Evolutionary conservation across 192 early-diverging fungal genomes (phyloP).

Genomic region (Pilaira anomala): DNA sequence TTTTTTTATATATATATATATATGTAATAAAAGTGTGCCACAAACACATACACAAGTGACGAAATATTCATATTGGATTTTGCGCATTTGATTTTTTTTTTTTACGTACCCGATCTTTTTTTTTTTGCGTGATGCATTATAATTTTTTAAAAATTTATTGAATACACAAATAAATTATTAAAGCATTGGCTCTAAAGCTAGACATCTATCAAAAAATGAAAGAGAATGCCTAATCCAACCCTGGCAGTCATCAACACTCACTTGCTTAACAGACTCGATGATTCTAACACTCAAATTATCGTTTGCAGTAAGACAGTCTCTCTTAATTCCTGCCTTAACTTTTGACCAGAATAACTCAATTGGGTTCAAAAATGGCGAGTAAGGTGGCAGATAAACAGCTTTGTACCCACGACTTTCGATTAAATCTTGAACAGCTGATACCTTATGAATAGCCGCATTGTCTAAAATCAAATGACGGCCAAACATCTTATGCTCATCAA

Average conservation of each 20-base stretch:
- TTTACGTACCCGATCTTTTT: no score
- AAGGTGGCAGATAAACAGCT: neutral
- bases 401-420: constrained; percentile 1
- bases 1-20: no score
- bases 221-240: neutral
- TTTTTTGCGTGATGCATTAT: no score
- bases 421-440: neutral
- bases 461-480: constrained; percentile 21
- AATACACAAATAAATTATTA: neutral
- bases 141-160: neutral
- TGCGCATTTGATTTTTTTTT: no score
- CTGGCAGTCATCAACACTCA: neutral
- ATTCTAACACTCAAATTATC: constrained; percentile 13
- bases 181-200: neutral
- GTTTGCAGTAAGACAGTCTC: constrained; percentile 5
- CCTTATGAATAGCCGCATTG: constrained; percentile 17
- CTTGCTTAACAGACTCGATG: neutral
- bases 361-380: neutral
- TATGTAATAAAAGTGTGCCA: no score
- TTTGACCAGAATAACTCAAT: constrained; percentile 34
- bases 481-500: constrained; percentile 3
- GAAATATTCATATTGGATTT: no score
- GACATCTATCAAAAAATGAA: constrained; percentile 4
- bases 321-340: constrained; percentile 15
- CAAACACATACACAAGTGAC: no score